Base-by-base conservation (phyloP, 2,329 filamentous ascomycete genomes). In the Fusarium equiseti region DNA sequence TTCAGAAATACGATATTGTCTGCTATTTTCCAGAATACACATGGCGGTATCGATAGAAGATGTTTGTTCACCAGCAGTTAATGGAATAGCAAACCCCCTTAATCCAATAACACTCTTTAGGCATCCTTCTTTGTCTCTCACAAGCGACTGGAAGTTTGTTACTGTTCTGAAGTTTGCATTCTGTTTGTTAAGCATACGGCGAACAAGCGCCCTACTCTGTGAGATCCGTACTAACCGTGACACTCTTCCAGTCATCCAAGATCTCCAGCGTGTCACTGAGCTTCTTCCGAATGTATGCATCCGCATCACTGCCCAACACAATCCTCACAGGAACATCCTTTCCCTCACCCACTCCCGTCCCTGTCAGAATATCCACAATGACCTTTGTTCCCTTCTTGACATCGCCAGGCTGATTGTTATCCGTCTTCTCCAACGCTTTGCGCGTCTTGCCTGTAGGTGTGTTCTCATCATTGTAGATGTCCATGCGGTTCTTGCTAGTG, bases 341-440 rank as follows among this genome's bases (percentile, higher is more conserved):
- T 0, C 85, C 87, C 63, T 74, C 57, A 0, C 81, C 86, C 26
- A 79, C 79, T 0, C 87, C 88, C 4, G 79, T 82, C 45, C 79
- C 79, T 10, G 85, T 88, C 69, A 91, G 69, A 16, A 88, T 79
- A 68, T 91, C 88, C 8, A 90, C 81, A 29, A 89, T 79, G 2
- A 87, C 81, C 59, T 78, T 81, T 10, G 80, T 79, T 0, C 85
- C 88, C 79, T 89, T 89, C 20, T 76, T 77, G 5, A 87, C 82
- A 72, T 90, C 87, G 0, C 88, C 88, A 0, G 80, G 82, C 78
- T 90, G 87, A 1, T 84, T 82, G 18, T 84, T 80, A 64, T 89
- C 78, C 13, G 77, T 76, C 5, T 46, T 44, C 5, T 76, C 75
- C 32, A 87, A 63, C 5, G 59, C 44, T 20, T 67, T 74, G 54